Conservation (phyloP, 1,139 yeast species). For the Saccharomycopsis hybrid region DNA sequence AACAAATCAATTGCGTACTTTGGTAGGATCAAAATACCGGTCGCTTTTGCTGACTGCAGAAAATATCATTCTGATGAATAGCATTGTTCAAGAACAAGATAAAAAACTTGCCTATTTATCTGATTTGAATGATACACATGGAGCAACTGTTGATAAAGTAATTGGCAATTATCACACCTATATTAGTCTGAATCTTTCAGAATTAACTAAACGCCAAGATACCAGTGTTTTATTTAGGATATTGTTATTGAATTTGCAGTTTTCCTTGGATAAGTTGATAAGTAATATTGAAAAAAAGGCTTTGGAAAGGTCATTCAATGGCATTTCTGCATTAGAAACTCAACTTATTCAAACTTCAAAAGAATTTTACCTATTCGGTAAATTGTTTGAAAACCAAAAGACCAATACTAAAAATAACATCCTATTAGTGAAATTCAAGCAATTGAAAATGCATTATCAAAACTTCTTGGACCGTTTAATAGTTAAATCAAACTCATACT, state of each 20-base stretch:
- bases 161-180: conserved; percentile 3
- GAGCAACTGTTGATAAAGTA: not conserved
- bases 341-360: conserved; percentile 11
- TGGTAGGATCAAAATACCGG: conserved; percentile 50
- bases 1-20: conserved; percentile 35
- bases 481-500: not conserved
- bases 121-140: conserved; percentile 16
- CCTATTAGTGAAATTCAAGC: not conserved
- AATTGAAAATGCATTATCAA: not conserved
- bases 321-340: not conserved
- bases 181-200: not conserved
- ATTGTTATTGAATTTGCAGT: conserved; percentile 1
- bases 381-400: not conserved
- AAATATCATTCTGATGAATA: conserved; percentile 43
- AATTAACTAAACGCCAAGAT: not conserved
- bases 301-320: too few species aligned
- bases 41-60: conserved; percentile 53
- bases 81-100: conserved; percentile 28
- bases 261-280: not conserved
- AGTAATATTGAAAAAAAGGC: not conserved
- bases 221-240: not conserved
- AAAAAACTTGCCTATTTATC: conserved; percentile 4
- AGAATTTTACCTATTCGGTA: conserved; percentile 12
- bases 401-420: conserved; percentile 1
- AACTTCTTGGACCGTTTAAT: conserved; percentile 4